Evolutionary conservation across 2,329 filamentous ascomycete genomes (phyloP).

Genomic region (Trichophyton rubrum): DNA sequence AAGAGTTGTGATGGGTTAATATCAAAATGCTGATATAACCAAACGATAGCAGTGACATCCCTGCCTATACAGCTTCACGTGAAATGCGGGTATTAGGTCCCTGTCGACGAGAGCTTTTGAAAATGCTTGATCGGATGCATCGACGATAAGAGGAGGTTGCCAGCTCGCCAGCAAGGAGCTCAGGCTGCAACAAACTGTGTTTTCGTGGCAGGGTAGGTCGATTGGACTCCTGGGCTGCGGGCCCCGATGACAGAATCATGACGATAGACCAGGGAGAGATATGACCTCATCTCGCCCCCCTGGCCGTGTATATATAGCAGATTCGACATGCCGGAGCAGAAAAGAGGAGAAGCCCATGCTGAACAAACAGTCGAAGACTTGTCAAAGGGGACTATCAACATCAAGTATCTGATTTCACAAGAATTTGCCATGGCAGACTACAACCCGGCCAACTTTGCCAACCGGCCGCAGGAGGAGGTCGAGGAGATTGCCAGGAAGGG

Average conservation of each 20-base stretch:
- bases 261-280: neutral
- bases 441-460: slow-evolving; percentile 32
- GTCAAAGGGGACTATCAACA: neutral
- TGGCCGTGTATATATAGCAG: neutral
- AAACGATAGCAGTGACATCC: neutral
- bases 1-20: neutral
- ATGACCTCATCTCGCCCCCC: neutral
- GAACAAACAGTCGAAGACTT: neutral
- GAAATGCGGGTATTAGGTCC: neutral
- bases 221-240: neutral
- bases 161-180: no score
- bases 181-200: no score
- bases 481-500: slow-evolving; percentile 29
- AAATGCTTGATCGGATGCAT: neutral
- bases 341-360: no score
- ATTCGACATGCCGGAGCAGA: neutral
- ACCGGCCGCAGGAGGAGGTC: slow-evolving; percentile 36
- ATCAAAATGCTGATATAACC: neutral
- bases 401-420: no score
- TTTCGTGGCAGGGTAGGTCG: neutral
- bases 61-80: neutral
- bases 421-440: slow-evolving; percentile 19
- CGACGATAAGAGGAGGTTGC: no score
- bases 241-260: neutral
- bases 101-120: neutral